Percentiles rank a stretch among this genome's conserved stretches.
These are phyloP conservation scores for Jasminum sambac DNA, from an alignment of 257 asterid species.

Conservation along the genomic window DNA sequence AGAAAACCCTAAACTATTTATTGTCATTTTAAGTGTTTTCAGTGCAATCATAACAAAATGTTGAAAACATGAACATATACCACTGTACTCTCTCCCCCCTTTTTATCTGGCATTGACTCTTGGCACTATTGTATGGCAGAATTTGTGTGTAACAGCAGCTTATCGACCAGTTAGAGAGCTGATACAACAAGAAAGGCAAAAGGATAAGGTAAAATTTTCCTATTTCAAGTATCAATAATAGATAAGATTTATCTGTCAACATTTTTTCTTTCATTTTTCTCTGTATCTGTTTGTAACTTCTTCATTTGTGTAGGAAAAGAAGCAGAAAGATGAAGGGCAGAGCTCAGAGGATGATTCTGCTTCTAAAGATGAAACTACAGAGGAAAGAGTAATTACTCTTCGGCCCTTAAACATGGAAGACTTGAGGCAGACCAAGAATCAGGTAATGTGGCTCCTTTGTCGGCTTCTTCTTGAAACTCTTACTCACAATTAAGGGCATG, in stretches of 20 bases:
- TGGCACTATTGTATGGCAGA: slow-evolving; percentile 50
- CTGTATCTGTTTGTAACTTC: slow-evolving; percentile 11
- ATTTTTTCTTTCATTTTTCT: neutral
- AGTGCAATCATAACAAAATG: too few species aligned
- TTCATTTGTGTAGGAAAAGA: slow-evolving; percentile 51
- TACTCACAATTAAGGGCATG: neutral
- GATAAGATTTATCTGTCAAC: neutral
- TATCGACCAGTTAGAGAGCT: slow-evolving; percentile 92
- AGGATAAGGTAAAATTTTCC: slow-evolving; percentile 50
- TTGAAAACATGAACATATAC: too few species aligned
- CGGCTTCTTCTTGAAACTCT: neutral
- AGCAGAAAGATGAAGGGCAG: slow-evolving; percentile 42
- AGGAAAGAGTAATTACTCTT: slow-evolving; percentile 58
- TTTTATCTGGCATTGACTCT: slow-evolving; percentile 27
- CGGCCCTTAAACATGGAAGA: slow-evolving; percentile 91
- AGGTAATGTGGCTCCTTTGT: slow-evolving; percentile 41
- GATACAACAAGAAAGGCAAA: slow-evolving; percentile 67
- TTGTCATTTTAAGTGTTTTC: too few species aligned
- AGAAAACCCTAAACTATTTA: too few species aligned
- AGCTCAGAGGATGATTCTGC: slow-evolving; percentile 43
- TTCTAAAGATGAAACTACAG: slow-evolving; percentile 47
- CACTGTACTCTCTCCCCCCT: neutral
- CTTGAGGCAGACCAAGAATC: slow-evolving; percentile 79
- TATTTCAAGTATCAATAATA: slow-evolving; percentile 5
- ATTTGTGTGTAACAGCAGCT: slow-evolving; percentile 86